Evolutionary conservation across 352 stramenopile species (phyloP).

Genomic region (Pythium vanterpoolii): DNA sequence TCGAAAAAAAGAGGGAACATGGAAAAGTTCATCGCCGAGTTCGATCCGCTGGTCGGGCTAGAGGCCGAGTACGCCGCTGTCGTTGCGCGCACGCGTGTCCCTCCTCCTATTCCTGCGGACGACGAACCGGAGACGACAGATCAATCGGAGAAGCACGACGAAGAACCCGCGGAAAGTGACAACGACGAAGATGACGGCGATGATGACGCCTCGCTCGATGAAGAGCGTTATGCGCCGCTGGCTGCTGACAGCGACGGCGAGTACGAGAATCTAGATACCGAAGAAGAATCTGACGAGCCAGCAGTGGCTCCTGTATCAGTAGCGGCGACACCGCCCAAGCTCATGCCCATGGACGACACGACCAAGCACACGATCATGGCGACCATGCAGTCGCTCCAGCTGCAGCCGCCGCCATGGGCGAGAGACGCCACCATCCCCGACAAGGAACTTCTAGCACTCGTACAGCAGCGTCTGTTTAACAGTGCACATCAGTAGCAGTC

Average conservation of each 20-base stretch:
- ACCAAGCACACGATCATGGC: slow-evolving; percentile 44
- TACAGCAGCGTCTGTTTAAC: slow-evolving; percentile 24
- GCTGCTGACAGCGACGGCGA: slow-evolving; percentile 18
- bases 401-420: slow-evolving; percentile 50
- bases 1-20: slow-evolving; percentile 16
- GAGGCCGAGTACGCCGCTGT: slow-evolving; percentile 66
- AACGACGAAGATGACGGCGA: slow-evolving; percentile 27
- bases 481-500: neutral
- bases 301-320: neutral
- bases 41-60: slow-evolving; percentile 50
- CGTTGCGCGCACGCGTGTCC: slow-evolving; percentile 30
- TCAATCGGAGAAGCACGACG: slow-evolving; percentile 12
- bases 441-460: slow-evolving; percentile 48
- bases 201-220: slow-evolving; percentile 7
- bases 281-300: slow-evolving; percentile 8
- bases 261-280: slow-evolving; percentile 16
- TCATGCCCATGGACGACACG: slow-evolving; percentile 25
- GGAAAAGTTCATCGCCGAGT: slow-evolving; percentile 28
- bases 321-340: neutral
- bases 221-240: slow-evolving; percentile 20
- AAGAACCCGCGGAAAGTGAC: slow-evolving; percentile 16
- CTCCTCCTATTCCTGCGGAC: neutral
- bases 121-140: neutral
- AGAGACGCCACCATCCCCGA: slow-evolving; percentile 37
- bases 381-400: slow-evolving; percentile 47